Base-by-base conservation (phyloP, 768 basidiomycete genomes). In the Podaxis carcinomalis region DNA sequence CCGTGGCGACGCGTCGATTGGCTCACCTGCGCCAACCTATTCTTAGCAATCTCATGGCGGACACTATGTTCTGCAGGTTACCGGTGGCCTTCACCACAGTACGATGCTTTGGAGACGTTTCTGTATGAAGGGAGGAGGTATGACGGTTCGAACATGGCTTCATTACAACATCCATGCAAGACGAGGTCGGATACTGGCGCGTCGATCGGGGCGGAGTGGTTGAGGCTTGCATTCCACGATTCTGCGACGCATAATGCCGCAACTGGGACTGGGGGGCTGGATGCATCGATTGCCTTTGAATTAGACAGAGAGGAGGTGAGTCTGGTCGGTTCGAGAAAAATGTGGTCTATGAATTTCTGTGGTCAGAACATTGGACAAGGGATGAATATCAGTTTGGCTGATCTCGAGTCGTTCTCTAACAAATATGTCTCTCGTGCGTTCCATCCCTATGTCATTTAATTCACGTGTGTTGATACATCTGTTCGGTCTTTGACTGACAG, bases 371-470 rank as follows among this genome's bases (percentile, higher is more conserved):
- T 75, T 39, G 78, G 79, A 7, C 56, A 61, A 11, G 79, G 76
- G 13, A 75, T 79, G 66, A 70, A 64, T 16, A 65, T 69, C 46
- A 73, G 77, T 1, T 53, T 75, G 28, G 68, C 66, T 32, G 77
- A 78, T 63, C 78, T 79, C 50, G 63, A 67, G 23, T 65, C 64
- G 1, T 75, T 72, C 56, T 69, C 75, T 1, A 77, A 70, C 52
- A 77, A 77, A 72, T 79, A 79, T 57, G 64, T 78, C 11, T 75
- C 75, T 36, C 68, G 80, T 78, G 40, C 49, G 77, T 72, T 27
- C 25, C 7, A 28, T 5, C 28, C 6, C 6, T 28, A 5, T 39
- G 3, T 16, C 19, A 5, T 19, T 44, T 23, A 27, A n/a, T 35
- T n/a, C 57, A n/a, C 10, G 5, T 19, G 13, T 49, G 13, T 32